A percentile compares a stretch with the other conserved stretches of the same genome.
These are phyloP conservation scores for Xylaria polymorpha DNA, from an alignment of 2,329 filamentous ascomycete genomes.

Conservation along the genomic window DNA sequence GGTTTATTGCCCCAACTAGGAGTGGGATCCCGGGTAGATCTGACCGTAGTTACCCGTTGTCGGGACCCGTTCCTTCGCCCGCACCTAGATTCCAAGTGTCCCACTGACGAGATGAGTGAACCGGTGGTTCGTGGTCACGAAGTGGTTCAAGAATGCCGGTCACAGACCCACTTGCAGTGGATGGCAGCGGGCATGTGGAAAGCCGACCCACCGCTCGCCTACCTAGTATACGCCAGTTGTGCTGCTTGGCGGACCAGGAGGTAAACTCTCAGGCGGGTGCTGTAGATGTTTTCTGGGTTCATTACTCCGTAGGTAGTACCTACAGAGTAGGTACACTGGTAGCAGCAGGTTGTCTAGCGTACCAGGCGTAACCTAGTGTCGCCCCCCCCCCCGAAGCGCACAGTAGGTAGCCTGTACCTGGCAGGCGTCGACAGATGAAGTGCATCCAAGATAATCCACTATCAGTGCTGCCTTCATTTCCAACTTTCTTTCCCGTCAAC, in stretches of 20 bases:
- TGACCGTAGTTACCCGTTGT: conserved; percentile 7
- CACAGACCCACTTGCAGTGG: background rate
- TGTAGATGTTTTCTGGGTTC: background rate
- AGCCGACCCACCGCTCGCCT: background rate
- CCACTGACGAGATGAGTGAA: background rate
- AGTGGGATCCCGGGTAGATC: conserved; percentile 32
- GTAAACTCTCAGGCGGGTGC: background rate
- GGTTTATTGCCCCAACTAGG: background rate
- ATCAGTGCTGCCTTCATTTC: conserved; percentile 36
- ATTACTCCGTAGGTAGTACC: too few relatives aligned
- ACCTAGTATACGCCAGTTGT: background rate
- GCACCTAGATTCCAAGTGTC: conserved; percentile 13
- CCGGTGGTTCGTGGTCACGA: background rate
- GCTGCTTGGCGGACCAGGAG: background rate
- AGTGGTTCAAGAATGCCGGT: conserved; percentile 11
- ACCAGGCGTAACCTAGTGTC: background rate
- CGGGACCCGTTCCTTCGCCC: conserved; percentile 10
- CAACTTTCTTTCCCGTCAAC: conserved; percentile 26
- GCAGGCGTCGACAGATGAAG: conserved; percentile 15
- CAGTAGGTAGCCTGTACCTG: background rate
- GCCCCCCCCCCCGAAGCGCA: background rate
- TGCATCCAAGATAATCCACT: conserved; percentile 20
- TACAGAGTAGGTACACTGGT: too few relatives aligned
- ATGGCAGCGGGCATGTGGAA: background rate
- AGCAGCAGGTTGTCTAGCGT: too few relatives aligned